phyloP scores from a whole-genome alignment of 495 filamentous ascomycete species.

The Penicillium subrubescens region DNA sequence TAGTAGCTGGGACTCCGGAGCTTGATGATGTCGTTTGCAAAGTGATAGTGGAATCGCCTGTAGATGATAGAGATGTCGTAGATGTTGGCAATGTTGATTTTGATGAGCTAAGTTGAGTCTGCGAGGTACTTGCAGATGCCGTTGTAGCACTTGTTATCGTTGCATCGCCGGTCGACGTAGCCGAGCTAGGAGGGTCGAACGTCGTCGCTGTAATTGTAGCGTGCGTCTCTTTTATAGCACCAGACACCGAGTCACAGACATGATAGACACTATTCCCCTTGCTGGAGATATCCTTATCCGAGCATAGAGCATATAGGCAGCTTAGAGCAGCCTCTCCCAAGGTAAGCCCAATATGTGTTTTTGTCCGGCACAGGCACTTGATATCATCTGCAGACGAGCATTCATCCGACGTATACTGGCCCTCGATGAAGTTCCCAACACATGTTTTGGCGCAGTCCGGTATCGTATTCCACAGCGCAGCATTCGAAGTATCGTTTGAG shows the following conservation, averaged over 20 bases:
- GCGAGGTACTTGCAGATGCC: constrained; percentile 6
- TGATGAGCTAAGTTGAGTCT: background rate
- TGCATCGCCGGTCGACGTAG: constrained; percentile 22
- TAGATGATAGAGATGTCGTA: background rate
- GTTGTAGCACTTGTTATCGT: background rate
- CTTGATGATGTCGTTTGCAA: constrained; percentile 2
- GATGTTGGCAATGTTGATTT: constrained; percentile 6
- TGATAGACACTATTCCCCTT: constrained; percentile 47
- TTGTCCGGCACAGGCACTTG: constrained; percentile 62
- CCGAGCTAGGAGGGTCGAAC: constrained; percentile 36
- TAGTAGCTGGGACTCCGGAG: background rate
- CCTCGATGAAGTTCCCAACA: constrained; percentile 60
- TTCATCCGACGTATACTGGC: constrained; percentile 53
- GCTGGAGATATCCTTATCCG: constrained; percentile 21
- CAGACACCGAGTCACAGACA: constrained; percentile 58
- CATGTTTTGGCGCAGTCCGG: constrained; percentile 68
- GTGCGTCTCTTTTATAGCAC: constrained; percentile 61
- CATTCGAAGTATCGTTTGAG: constrained; percentile 20
- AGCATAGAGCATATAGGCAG: constrained; percentile 57
- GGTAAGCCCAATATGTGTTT: constrained; percentile 63
- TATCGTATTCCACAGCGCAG: constrained; percentile 42
- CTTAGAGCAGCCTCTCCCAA: constrained; percentile 68
- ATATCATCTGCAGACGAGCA: constrained; percentile 53
- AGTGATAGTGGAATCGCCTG: background rate
- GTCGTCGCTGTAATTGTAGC: constrained; percentile 61